A percentile compares a stretch with the other conserved stretches of the same genome.
Evolutionary conservation across 345 rosid species (phyloP).

Genomic region (Citrus mangshanensis): DNA sequence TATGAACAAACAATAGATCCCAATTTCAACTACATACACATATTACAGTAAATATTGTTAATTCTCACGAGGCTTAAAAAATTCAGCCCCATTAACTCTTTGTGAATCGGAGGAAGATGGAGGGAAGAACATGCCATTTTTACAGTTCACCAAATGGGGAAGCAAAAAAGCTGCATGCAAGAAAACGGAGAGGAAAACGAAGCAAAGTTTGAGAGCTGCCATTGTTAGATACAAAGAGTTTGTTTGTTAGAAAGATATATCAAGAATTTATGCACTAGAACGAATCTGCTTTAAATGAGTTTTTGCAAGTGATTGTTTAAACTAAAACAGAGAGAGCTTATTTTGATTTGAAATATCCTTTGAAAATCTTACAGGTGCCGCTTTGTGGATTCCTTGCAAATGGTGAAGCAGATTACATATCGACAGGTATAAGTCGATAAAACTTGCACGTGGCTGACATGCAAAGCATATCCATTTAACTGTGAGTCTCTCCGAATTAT

Average conservation of each 20-base stretch:
- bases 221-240: neutral
- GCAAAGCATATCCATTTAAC: neutral
- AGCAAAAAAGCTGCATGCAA: slow-evolving; percentile 35
- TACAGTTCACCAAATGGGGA: slow-evolving; percentile 23
- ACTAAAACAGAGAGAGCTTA: neutral
- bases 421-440: neutral
- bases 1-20: neutral
- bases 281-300: too few relatives aligned
- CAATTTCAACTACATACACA: neutral
- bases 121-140: slow-evolving; percentile 8
- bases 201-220: slow-evolving; percentile 22
- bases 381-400: neutral
- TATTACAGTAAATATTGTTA: neutral
- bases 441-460: slow-evolving; percentile 21
- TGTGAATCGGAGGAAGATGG: neutral
- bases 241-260: neutral
- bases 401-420: neutral
- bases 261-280: neutral
- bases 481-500: too few relatives aligned
- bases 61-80: neutral
- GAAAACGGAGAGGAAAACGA: neutral
- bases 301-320: too few relatives aligned
- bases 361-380: slow-evolving; percentile 18
- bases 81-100: neutral
- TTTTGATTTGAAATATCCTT: neutral